Base-by-base conservation (phyloP, 305 asterid genomes). In the Galium porrigens region DNA sequence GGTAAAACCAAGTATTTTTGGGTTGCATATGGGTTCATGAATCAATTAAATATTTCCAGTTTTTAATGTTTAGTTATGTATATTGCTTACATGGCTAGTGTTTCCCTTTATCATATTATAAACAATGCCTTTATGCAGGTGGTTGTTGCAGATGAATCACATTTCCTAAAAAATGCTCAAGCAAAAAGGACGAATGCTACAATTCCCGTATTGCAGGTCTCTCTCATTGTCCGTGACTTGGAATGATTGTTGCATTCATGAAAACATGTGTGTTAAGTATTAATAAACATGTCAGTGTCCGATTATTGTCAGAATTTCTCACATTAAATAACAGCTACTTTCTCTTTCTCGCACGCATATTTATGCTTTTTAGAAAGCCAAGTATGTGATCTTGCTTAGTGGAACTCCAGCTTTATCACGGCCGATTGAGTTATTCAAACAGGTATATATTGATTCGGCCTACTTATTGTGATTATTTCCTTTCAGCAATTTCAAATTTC, bases 331-430 rank as follows among this genome's bases (percentile, higher is more conserved):
- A 46, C n/a, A 14, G 37, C 67, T 29, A 6, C 44, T 46, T n/a
- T 63, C 66, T 33, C 63, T 7, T 4, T 44, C 57, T 62, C 52
- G n/a, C 61, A 60, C 0, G 30, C 61, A 68, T 67, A 36, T 25
- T 72, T 68, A 70, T 57, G 42, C 10, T 68, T 77, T 71, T 67
- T 70, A 92, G 97, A 89, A 85, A 86, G 97, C 97, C 70, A 88
- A 73, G 68, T 87, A 82, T 68, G 81, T 74, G 58, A 84, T 89
- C 77, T 78, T 92, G 86, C 95, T 89, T 62, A 92, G 97, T 75
- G 97, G 99, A 73, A 92, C 99, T 72, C 99, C 99, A 70, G 99
- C 97, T 55, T 80, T 92, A 72, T 92, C 99, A 39, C 82, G 99
- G 34, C 99, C 99, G 33, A 87, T 92, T 61, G 99, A 92, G 76